phyloP scores from a whole-genome alignment of 805 yeast genomes.

The Isabelozyma pseudorhagii region DNA sequence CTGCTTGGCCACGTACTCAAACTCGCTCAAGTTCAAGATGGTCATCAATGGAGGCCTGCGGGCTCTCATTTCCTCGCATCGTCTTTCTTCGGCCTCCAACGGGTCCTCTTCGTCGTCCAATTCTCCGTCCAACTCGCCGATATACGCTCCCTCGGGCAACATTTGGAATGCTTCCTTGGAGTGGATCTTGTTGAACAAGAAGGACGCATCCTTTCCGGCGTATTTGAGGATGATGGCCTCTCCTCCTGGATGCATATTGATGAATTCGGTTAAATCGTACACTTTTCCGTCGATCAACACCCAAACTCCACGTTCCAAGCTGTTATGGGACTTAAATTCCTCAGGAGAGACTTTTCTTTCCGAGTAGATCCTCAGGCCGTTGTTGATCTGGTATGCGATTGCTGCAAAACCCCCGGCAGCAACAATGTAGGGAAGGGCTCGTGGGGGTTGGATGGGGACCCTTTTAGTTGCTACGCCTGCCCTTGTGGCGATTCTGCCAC shows the following conservation, averaged over 20 bases:
- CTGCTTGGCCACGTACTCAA: conserved; percentile 37
- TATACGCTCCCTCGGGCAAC: conserved; percentile 13
- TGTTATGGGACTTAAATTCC: conserved; percentile 4
- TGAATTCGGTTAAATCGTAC: conserved; percentile 31
- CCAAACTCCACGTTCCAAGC: conserved; percentile 16
- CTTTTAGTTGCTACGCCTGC: no score
- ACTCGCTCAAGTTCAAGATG: conserved; percentile 35
- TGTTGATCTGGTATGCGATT: not conserved
- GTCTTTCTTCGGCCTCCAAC: conserved; percentile 16
- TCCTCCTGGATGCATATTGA: conserved; percentile 51
- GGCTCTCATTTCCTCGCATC: conserved; percentile 10
- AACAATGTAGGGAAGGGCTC: not conserved
- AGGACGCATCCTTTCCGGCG: conserved; percentile 61
- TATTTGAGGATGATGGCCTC: conserved; percentile 34
- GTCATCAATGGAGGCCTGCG: conserved; percentile 25
- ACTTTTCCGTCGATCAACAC: conserved; percentile 27
- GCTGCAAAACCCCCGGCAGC: not conserved
- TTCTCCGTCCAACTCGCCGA: conserved; percentile 21
- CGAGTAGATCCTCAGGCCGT: not conserved
- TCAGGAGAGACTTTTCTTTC: conserved; percentile 2
- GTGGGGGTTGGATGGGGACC: not conserved
- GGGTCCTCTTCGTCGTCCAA: conserved; percentile 12
- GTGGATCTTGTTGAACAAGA: conserved; percentile 39
- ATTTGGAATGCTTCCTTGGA: conserved; percentile 14
- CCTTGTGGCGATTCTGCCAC: no score